Percentiles rank a stretch among this genome's conserved stretches.
phyloP scores from a whole-genome alignment of 2,329 filamentous ascomycete species.

The Trichoderma aggressivum region DNA sequence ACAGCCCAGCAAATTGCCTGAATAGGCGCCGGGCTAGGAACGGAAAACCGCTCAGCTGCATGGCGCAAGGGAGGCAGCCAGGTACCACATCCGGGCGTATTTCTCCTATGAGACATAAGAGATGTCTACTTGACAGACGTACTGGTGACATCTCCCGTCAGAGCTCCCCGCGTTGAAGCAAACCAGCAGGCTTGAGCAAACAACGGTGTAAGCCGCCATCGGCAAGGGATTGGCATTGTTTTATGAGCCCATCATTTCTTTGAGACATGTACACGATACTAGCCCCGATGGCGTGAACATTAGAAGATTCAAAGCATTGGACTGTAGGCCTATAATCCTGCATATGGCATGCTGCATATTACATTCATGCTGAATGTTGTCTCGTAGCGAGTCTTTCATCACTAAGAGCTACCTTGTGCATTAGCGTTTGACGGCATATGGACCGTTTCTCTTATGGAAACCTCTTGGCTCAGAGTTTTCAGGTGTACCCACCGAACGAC shows the following conservation, averaged over 20 bases:
- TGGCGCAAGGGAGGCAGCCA: constrained; percentile 1
- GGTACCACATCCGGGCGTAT: neutral
- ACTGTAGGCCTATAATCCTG: neutral
- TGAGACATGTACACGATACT: neutral
- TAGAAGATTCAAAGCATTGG: neutral
- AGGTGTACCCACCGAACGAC: neutral
- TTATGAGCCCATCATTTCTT: neutral
- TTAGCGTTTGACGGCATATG: neutral
- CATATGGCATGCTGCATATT: neutral
- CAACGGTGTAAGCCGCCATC: neutral
- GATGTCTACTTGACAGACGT: neutral
- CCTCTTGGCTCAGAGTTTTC: neutral
- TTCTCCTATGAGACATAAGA: neutral
- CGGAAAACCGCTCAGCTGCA: constrained; percentile 14
- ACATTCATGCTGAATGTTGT: neutral
- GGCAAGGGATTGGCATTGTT: neutral
- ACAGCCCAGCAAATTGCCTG: neutral
- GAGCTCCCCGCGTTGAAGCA: neutral
- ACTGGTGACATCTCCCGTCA: neutral
- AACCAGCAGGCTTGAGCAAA: neutral
- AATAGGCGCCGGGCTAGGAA: neutral
- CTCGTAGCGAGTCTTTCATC: neutral
- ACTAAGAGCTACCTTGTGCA: neutral
- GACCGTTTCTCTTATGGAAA: neutral
- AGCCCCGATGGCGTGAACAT: neutral